These are phyloP conservation scores for Calocybe indica DNA, from an alignment of 768 basidiomycete genomes.

Conservation along the genomic window DNA sequence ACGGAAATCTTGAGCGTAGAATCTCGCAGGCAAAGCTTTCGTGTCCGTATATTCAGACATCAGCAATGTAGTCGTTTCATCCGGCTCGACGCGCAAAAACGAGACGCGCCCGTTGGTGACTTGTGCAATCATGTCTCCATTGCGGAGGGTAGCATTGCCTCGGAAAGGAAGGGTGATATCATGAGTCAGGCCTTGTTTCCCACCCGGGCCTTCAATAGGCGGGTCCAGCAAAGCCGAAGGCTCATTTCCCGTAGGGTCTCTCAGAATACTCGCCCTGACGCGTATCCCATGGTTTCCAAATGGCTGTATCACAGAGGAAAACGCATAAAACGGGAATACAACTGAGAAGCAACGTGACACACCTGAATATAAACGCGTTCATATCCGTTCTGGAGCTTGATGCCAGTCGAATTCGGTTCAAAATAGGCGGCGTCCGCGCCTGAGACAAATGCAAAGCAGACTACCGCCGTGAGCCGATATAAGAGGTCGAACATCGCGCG, in stretches of 20 bases:
- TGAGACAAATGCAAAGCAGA: too few species aligned
- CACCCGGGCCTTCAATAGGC: conserved; percentile 27
- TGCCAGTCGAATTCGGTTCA: conserved; percentile 23
- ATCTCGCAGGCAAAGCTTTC: conserved; percentile 22
- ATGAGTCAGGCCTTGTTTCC: conserved; percentile 20
- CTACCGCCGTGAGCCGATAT: too few species aligned
- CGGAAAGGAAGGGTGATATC: conserved; percentile 21
- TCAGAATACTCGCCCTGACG: conserved; percentile 26
- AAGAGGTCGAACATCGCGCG: too few species aligned
- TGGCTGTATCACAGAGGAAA: conserved; percentile 15
- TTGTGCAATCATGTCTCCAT: conserved; percentile 23
- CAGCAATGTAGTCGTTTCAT: conserved; percentile 20
- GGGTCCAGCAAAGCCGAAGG: conserved; percentile 29
- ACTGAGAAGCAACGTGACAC: not conserved
- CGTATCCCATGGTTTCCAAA: conserved; percentile 30
- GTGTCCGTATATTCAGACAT: conserved; percentile 24
- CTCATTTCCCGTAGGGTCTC: conserved; percentile 28
- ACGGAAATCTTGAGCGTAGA: conserved; percentile 25
- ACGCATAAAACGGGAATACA: not conserved
- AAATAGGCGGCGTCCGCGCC: conserved; percentile 10
- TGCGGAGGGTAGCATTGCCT: conserved; percentile 23
- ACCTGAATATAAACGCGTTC: conserved; percentile 28
- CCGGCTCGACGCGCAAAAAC: conserved; percentile 23
- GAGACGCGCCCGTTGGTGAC: conserved; percentile 19
- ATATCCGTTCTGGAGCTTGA: conserved; percentile 29